phyloP scores from a whole-genome alignment of 768 basidiomycete genomes.

The Lyophyllum atratum region DNA sequence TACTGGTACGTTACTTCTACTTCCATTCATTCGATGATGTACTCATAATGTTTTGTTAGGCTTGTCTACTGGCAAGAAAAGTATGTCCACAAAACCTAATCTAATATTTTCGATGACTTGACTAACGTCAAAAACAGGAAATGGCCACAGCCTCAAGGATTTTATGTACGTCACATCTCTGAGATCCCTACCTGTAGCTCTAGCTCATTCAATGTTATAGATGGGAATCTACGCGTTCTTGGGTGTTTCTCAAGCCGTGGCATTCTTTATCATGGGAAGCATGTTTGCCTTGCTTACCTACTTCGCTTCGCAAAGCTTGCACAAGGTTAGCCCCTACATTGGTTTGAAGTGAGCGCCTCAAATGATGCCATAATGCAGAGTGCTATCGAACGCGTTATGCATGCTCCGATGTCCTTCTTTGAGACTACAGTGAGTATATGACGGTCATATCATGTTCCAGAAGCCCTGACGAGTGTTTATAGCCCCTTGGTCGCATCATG shows the following conservation, averaged over 20 bases:
- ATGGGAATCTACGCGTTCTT: slow-evolving; percentile 82
- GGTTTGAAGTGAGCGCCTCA: background rate
- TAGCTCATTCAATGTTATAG: slow-evolving; percentile 33
- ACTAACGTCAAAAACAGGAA: slow-evolving; percentile 26
- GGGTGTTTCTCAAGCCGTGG: slow-evolving; percentile 69
- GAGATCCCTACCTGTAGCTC: background rate
- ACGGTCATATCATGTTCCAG: background rate
- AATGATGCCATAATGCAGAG: slow-evolving; percentile 31
- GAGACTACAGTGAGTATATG: slow-evolving; percentile 66
- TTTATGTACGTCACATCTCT: slow-evolving; percentile 57
- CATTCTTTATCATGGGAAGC: slow-evolving; percentile 68
- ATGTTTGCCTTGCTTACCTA: slow-evolving; percentile 70
- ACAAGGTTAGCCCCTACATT: slow-evolving; percentile 42
- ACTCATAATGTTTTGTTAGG: slow-evolving; percentile 34
- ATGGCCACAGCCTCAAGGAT: slow-evolving; percentile 60
- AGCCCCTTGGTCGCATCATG: slow-evolving; percentile 86
- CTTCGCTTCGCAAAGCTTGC: slow-evolving; percentile 72
- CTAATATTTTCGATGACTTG: slow-evolving; percentile 1
- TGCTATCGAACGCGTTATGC: slow-evolving; percentile 71
- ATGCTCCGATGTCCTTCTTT: slow-evolving; percentile 89
- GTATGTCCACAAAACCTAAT: slow-evolving; percentile 30
- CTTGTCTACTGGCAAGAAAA: slow-evolving; percentile 85
- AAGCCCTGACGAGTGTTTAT: slow-evolving; percentile 12
- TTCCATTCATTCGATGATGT: background rate
- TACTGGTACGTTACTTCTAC: slow-evolving; percentile 58